Evolutionary conservation across 1,139 yeast genomes (phyloP), one percentile per base, ranked within the genome.

Genomic region (Diutina scorzettiae): DNA sequence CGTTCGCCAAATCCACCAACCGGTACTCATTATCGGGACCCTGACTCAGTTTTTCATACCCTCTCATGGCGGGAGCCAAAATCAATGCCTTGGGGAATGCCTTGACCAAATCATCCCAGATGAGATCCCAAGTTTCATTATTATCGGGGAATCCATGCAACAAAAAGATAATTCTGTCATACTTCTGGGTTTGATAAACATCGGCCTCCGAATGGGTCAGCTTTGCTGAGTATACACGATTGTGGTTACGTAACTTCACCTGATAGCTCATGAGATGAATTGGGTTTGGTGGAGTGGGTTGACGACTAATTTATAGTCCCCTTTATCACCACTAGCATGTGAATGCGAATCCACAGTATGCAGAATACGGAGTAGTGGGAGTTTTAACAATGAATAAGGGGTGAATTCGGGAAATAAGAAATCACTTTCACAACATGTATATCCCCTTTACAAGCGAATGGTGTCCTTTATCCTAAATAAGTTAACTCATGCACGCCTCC

Each of bases 91-190:
- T 47, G 5, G 39, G 39, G 28, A 34, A 34, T 4, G 39, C 39
- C 12, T 12, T 4, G 11, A 14, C 28, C 12, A 34, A 14, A 7
- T 34, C 27, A 19, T 34, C 39, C 39, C 39, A 34, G 5, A 34
- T 23, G 17, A 20, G 14, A 16, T 58, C 53, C 46, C 53, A 68
- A 5, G 66, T 54, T 23, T 58, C 51, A 44, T 63, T 57, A 43
- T 62, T 58, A 46, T 68, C 73, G 5, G 73, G 73, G 46, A 68
- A 68, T 4, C 73, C 73, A 44, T 68, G 73, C 23, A 67, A 48
- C 18, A 67, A 50, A 18, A 68, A 42, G 9, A 67, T 51, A 11
- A 61, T 55, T 23, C 64, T 49, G 19, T 40, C 31, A 19, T 40
- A 43, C 2, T 27, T 27, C 17, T 34, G 39, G n/a, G 39, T 23